Evolutionary conservation across 192 early-diverging fungal genomes (phyloP).

Genomic region (Kickxella alabastrina): DNA sequence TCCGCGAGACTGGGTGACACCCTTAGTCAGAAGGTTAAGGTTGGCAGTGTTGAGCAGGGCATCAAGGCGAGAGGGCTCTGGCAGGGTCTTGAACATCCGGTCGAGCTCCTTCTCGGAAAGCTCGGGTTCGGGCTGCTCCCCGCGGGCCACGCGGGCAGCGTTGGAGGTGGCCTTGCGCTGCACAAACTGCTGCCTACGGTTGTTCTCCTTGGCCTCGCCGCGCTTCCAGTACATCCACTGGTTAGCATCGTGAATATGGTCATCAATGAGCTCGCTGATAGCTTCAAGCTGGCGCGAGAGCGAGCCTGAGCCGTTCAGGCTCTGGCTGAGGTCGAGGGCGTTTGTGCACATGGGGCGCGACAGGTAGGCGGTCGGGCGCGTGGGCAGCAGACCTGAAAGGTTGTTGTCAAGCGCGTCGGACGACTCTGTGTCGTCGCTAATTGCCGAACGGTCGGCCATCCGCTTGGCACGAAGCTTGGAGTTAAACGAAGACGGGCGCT

Average conservation of each 20-base stretch:
- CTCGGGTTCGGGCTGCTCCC: conserved; percentile 71
- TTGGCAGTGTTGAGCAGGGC: conserved; percentile 84
- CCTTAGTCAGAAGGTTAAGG: conserved; percentile 89
- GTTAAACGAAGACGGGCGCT: conserved; percentile 53
- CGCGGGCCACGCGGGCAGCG: conserved; percentile 58
- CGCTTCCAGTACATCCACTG: conserved; percentile 96
- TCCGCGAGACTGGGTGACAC: conserved; percentile 90
- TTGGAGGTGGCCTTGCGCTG: conserved; percentile 73
- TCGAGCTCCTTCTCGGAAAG: conserved; percentile 61
- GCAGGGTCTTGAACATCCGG: conserved; percentile 61
- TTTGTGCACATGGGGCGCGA: conserved; percentile 59
- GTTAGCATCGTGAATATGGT: conserved; percentile 85
- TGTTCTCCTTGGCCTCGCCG: conserved; percentile 81
- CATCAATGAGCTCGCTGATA: conserved; percentile 88
- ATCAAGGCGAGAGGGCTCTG: conserved; percentile 90
- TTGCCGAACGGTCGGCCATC: conserved; percentile 60
- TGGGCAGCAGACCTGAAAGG: conserved; percentile 45
- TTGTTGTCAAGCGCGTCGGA: conserved; percentile 25
- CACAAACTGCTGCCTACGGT: conserved; percentile 61
- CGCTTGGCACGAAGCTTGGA: conserved; percentile 55
- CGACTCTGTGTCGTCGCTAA: conserved; percentile 54
- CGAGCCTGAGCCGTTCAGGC: conserved; percentile 17
- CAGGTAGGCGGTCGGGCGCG: conserved; percentile 39
- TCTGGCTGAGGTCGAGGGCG: conserved; percentile 69
- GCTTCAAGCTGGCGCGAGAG: conserved; percentile 60